These are phyloP conservation scores for Cylindrotheca closterium DNA, from an alignment of 108 stramenopile genomes.

Conservation along the genomic window DNA sequence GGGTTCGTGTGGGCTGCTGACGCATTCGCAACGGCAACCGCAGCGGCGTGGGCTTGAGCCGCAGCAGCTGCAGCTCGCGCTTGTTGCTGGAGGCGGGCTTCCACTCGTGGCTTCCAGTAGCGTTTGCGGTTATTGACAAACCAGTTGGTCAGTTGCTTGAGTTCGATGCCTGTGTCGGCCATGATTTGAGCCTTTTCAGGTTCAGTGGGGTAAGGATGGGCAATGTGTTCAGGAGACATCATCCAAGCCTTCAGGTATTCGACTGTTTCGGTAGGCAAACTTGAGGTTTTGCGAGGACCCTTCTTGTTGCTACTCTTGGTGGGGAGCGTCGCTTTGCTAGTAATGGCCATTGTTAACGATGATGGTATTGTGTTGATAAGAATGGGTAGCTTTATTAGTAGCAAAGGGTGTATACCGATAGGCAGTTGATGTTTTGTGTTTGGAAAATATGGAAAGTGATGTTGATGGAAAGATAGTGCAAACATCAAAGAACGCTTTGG, in stretches of 20 bases:
- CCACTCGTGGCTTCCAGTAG: slow-evolving; percentile 87
- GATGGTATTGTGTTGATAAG: too few relatives aligned
- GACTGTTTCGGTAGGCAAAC: slow-evolving; percentile 77
- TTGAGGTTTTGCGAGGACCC: slow-evolving; percentile 47
- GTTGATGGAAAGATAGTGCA: too few relatives aligned
- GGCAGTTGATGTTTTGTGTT: too few relatives aligned
- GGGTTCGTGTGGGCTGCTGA: slow-evolving; percentile 9
- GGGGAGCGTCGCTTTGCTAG: too few relatives aligned
- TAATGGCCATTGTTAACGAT: too few relatives aligned
- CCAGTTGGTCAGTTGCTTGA: slow-evolving; percentile 93
- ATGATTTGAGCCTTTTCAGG: slow-evolving; percentile 88
- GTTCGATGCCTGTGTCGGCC: slow-evolving; percentile 84
- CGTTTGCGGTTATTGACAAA: slow-evolving; percentile 93
- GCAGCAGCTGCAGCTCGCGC: slow-evolving; percentile 31
- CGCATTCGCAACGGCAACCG: slow-evolving; percentile 9
- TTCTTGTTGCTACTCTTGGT: neutral
- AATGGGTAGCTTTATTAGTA: too few relatives aligned
- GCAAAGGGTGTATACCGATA: too few relatives aligned
- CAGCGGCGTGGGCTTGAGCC: slow-evolving; percentile 11
- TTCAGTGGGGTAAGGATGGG: slow-evolving; percentile 93
- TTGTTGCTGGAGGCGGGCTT: slow-evolving; percentile 65
- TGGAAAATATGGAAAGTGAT: too few relatives aligned
- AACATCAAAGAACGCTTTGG: too few relatives aligned
- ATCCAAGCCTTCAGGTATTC: slow-evolving; percentile 92
- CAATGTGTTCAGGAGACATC: slow-evolving; percentile 88